Base-by-base conservation (phyloP, 768 basidiomycete species). In the Polyporus arcularius region DNA sequence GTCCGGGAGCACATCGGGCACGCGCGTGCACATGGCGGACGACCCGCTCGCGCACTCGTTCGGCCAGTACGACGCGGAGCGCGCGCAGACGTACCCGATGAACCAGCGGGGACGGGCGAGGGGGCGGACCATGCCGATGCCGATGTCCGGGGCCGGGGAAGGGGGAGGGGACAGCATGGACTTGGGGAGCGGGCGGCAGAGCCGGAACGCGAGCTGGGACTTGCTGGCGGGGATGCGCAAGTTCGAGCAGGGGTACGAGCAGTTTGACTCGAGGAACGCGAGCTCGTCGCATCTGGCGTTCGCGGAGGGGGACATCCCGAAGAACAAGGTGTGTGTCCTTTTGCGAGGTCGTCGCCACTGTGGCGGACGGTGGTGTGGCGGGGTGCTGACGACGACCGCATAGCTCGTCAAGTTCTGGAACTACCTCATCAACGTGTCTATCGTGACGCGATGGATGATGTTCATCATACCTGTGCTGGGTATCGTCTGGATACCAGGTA, bases 391-490 rank as follows among this genome's bases (percentile, higher is more conserved):
- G 16, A 6, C 56, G 30, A 47, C 32, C 16, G 43, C 16, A 26
- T 53, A 90, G 88, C 70, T 88, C 43, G 75, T 82, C 0, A 83
- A 80, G 66, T 70, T 88, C 4, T 93, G 92, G 74, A 78, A 87
- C 63, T 93, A 88, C 73, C 80, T 93, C 9, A 69, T 93, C 53
- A 88, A 87, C 67, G 83, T 83, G 18, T 90, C 89, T 2, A 87
- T 93, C 70, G 78, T 92, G 49, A 87, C 90, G 8, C 83, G 92
- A 40, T 94, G 92, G 92, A 78, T 85, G 21, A 62, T 94, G 32
- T 89, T 88, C 75, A 91, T 95, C 67, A 70, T 93, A 16, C 92
- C 92, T 1, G 73, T 92, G 30, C 75, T 92, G 41, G 84, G 73
- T 32, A 63, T 87, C 30, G 61, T 89, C 1, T 90, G 89, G 88